Conservation (phyloP, 805 yeast genomes). For the Yarrowia keelungensis region DNA sequence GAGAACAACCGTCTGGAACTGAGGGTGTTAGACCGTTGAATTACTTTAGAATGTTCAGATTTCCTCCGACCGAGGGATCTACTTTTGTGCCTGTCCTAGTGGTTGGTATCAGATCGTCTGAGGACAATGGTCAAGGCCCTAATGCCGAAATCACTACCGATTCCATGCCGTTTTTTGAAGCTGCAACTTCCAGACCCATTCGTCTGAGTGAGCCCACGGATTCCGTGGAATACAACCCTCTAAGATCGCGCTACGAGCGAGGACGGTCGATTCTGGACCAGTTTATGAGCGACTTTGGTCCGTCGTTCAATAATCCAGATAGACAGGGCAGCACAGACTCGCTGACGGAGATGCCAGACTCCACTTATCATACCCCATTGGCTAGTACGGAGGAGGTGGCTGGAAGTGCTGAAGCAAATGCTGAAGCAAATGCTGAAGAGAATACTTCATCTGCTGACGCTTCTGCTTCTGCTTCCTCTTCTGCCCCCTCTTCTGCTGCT, state of each 20-base stretch:
- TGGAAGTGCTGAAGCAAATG: too few species aligned
- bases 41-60: conserved; percentile 50
- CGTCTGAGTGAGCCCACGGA: conserved; percentile 30
- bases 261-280: conserved; percentile 31
- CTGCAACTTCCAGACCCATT: conserved; percentile 35
- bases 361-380: conserved; percentile 24
- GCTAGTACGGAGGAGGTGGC: conserved; percentile 7
- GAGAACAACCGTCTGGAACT: conserved; percentile 38
- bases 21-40: conserved; percentile 43
- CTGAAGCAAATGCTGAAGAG: too few species aligned
- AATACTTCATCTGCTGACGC: too few species aligned
- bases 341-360: conserved; percentile 15
- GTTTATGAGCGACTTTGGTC: conserved; percentile 37
- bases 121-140: conserved; percentile 40
- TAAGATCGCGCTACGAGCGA: conserved; percentile 31
- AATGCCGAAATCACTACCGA: conserved; percentile 30
- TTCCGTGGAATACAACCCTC: conserved; percentile 10
- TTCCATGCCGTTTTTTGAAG: conserved; percentile 38
- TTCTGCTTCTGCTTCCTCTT: too few species aligned
- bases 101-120: conserved; percentile 57
- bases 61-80: conserved; percentile 47
- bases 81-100: conserved; percentile 57
- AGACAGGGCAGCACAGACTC: conserved; percentile 22
- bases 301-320: conserved; percentile 19
- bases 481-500: background rate